Base-by-base conservation (phyloP, 805 yeast genomes). In the Hanseniaspora osmophila region DNA sequence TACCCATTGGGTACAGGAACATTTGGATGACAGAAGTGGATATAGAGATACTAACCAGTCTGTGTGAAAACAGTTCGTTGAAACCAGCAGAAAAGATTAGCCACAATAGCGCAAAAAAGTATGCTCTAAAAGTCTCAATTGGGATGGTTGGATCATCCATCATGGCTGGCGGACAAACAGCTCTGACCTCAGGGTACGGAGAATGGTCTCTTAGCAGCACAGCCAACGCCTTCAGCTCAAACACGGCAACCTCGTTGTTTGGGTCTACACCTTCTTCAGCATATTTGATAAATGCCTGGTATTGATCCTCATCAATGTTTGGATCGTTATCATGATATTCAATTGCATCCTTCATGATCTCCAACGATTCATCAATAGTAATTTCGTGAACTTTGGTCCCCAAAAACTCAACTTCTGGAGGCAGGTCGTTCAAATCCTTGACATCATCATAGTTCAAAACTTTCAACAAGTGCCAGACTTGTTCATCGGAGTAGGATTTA, bases 151-250 rank as follows among this genome's bases (percentile, higher is more conserved):
- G 65, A 54, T 75, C 77, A 54, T 75, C 78, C 30, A 64, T 49
- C 42, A 41, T 38, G 3, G 47, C 32, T 30, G 75, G 68, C 18
- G 74, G 73, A 38, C 76, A 73, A 18, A 78, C 72, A 27, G 83
- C 73, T 58, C 85, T 69, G 17, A 78, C 84, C 59, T 78, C 84
- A 1, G 81, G 75, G 55, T 78, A 78, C 10, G 83, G 82, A 17
- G 78, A 73, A 52, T 67, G 63, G 49, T 54, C 71, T 61, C 56
- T 50, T n/a, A 66, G 64, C 30, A 61, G 52, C 30, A 67, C 64
- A 18, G 72, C 73, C 33, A 54, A 51, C 16, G 54, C 52, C 44
- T 60, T 57, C 19, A 56, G 49, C 18, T 52, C 54, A 49, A 58
- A 56, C 18, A 50, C 51, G 42, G 55, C 58, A 30, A 46, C 47